Conservation (phyloP, 2,329 filamentous ascomycete genomes). For the Alternaria arbusti region DNA sequence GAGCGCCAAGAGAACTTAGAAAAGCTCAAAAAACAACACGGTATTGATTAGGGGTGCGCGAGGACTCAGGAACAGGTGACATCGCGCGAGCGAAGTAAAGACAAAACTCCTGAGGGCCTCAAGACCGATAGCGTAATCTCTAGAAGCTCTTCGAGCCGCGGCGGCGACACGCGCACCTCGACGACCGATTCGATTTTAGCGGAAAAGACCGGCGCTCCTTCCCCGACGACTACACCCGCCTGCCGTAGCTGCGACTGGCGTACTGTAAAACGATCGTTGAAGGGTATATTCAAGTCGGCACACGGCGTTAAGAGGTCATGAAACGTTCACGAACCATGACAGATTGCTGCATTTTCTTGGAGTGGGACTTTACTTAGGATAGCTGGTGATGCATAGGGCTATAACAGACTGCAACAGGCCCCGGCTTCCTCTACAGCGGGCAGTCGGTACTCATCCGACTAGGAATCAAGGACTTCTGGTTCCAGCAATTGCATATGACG, state of each 20-base stretch:
- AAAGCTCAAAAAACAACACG: slow-evolving; percentile 96
- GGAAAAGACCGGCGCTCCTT: slow-evolving; percentile 28
- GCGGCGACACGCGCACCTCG: slow-evolving; percentile 27
- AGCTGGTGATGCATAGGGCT: slow-evolving; percentile 12
- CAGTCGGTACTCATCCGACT: slow-evolving; percentile 19
- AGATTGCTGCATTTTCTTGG: slow-evolving; percentile 23
- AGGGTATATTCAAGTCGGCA: slow-evolving; percentile 42
- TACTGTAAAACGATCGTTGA: slow-evolving; percentile 38
- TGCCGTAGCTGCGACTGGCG: slow-evolving; percentile 43
- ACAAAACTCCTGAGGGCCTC: slow-evolving; percentile 47
- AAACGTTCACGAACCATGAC: slow-evolving; percentile 29
- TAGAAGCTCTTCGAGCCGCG: slow-evolving; percentile 34
- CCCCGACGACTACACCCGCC: slow-evolving; percentile 19
- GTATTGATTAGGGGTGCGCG: slow-evolving; percentile 80
- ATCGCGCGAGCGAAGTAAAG: slow-evolving; percentile 38
- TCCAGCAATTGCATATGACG: neutral
- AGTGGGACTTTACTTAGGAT: slow-evolving; percentile 15
- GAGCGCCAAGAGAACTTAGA: slow-evolving; percentile 96
- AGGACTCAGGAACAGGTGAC: slow-evolving; percentile 56
- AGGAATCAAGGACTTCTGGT: slow-evolving; percentile 15
- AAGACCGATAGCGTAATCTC: slow-evolving; percentile 37
- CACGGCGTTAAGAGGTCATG: slow-evolving; percentile 39
- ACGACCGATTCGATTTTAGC: slow-evolving; percentile 32
- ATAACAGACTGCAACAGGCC: slow-evolving; percentile 16
- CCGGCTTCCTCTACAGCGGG: slow-evolving; percentile 16